Conservation (phyloP, 2,329 filamentous ascomycete species). For the Akanthomyces uredinophilus region DNA sequence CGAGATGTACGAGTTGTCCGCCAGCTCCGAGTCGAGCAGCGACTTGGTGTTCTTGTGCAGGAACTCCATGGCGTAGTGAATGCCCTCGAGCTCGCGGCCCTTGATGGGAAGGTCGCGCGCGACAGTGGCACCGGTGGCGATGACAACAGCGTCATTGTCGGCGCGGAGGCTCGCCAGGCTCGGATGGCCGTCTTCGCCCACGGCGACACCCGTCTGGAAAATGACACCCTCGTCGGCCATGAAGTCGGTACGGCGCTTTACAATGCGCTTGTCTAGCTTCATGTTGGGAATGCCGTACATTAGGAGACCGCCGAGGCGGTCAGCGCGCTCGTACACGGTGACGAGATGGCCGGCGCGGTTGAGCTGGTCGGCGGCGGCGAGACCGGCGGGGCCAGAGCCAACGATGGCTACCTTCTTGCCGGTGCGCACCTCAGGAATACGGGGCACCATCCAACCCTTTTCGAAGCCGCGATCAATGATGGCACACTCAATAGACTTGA, state of each 20-base stretch:
- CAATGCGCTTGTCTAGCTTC: conserved; percentile 97
- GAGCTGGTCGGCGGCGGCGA: conserved; percentile 86
- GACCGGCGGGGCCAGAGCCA: conserved; percentile 85
- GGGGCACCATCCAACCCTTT: conserved; percentile 95
- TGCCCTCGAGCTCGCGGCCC: conserved; percentile 78
- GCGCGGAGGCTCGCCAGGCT: conserved; percentile 67
- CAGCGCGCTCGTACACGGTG: conserved; percentile 88
- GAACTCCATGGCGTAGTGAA: conserved; percentile 97
- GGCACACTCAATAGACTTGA: conserved; percentile 97
- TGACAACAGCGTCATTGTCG: conserved; percentile 76
- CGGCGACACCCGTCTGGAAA: conserved; percentile 71
- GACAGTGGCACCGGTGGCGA: conserved; percentile 89
- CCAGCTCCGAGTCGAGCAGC: conserved; percentile 82
- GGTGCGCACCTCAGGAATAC: conserved; percentile 70
- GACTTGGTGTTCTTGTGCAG: conserved; percentile 97
- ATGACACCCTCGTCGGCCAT: conserved; percentile 84
- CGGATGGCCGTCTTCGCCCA: conserved; percentile 64
- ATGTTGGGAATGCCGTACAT: conserved; percentile 99
- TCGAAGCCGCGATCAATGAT: conserved; percentile 97
- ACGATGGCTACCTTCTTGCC: conserved; percentile 87
- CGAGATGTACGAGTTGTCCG: conserved; percentile 81
- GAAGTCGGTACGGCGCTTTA: conserved; percentile 91
- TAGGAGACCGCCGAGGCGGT: conserved; percentile 83
- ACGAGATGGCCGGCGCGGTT: conserved; percentile 87
- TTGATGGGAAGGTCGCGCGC: conserved; percentile 89